phyloP scores from a whole-genome alignment of 305 asterid genomes.

The Ruellia speciosa region DNA sequence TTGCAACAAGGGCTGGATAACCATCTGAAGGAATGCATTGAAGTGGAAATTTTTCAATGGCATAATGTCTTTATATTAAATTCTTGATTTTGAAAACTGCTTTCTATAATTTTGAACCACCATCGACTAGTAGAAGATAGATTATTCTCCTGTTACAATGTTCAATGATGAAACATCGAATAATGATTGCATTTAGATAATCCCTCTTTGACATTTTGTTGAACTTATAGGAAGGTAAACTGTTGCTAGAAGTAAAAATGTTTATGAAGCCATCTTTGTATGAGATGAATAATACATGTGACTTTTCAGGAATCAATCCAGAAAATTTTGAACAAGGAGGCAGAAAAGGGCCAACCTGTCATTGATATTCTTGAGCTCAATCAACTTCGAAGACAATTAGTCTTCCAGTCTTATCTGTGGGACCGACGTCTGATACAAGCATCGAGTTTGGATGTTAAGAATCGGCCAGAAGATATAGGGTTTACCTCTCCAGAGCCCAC shows the following conservation, averaged over 20 bases:
- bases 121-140: background rate
- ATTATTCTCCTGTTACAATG: slow-evolving; percentile 1
- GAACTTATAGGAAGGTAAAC: background rate
- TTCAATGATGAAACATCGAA: background rate
- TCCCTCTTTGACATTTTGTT: background rate
- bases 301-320: slow-evolving; percentile 56
- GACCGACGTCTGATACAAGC: slow-evolving; percentile 71
- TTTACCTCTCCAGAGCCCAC: slow-evolving; percentile 30
- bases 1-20: too few relatives aligned
- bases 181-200: slow-evolving; percentile 4
- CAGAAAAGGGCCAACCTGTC: slow-evolving; percentile 46
- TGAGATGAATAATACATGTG: slow-evolving; percentile 18
- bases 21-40: background rate
- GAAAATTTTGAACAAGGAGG: slow-evolving; percentile 52
- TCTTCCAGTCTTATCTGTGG: slow-evolving; percentile 86
- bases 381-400: slow-evolving; percentile 62
- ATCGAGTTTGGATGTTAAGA: slow-evolving; percentile 39
- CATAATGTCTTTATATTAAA: background rate
- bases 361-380: slow-evolving; percentile 82
- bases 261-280: slow-evolving; percentile 8
- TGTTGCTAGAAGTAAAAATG: background rate
- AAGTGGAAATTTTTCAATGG: background rate
- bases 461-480: slow-evolving; percentile 27
- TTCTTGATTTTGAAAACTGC: background rate
- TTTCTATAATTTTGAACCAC: background rate